These are phyloP conservation scores for Pugionium dolabratum DNA, from an alignment of 345 rosid species.

Conservation along the genomic window DNA sequence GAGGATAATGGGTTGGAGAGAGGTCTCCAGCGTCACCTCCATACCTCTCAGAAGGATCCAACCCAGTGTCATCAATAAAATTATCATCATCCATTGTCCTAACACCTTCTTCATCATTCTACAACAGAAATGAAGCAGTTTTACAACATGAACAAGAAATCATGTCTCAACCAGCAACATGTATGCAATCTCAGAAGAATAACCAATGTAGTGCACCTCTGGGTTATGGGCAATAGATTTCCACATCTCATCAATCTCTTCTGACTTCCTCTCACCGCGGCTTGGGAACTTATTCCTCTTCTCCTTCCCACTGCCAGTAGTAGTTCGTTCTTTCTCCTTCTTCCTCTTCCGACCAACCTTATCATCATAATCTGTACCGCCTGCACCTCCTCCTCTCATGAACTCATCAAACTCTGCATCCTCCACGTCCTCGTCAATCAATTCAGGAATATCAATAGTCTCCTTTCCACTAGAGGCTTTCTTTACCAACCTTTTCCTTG, in stretches of 20 bases:
- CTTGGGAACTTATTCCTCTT: slow-evolving; percentile 48
- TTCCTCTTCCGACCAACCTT: slow-evolving; percentile 56
- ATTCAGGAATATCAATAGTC: slow-evolving; percentile 44
- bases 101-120: slow-evolving; percentile 91
- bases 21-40: slow-evolving; percentile 63
- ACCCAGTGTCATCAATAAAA: slow-evolving; percentile 88
- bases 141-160: not conserved
- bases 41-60: slow-evolving; percentile 82
- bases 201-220: slow-evolving; percentile 52
- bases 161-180: slow-evolving; percentile 1
- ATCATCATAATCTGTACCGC: slow-evolving; percentile 44
- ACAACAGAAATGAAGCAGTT: slow-evolving; percentile 18
- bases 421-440: slow-evolving; percentile 55
- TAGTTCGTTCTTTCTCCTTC: slow-evolving; percentile 49
- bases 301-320: slow-evolving; percentile 52
- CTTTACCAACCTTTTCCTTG: slow-evolving; percentile 84
- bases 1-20: slow-evolving; percentile 67
- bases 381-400: slow-evolving; percentile 39
- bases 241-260: slow-evolving; percentile 96
- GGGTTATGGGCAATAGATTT: slow-evolving; percentile 84
- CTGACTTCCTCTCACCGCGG: slow-evolving; percentile 47
- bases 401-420: slow-evolving; percentile 45
- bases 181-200: slow-evolving; percentile 18
- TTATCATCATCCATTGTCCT: slow-evolving; percentile 89
- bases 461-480: slow-evolving; percentile 49